Base-by-base conservation (phyloP, 1,284 basidiomycete species). In the Ustilago hordei region DNA sequence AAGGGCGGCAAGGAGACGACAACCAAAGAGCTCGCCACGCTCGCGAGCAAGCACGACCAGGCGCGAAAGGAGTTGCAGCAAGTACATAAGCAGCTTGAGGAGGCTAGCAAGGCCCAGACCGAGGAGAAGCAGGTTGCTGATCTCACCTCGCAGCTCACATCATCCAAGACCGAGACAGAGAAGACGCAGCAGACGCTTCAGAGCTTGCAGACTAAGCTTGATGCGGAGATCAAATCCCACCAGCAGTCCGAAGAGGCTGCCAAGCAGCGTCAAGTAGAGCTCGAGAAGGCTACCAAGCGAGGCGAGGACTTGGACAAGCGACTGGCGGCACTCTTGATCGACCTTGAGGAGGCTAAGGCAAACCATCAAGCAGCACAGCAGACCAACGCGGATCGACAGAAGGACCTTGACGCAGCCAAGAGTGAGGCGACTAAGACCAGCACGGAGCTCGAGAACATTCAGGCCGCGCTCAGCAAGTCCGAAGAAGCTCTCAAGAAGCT, bases 51-150 rank as follows among this genome's bases (percentile, higher is more conserved):
- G 45, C 71, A 69, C 41, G 48, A 56, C 19, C 52, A 69, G 36
- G 35, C 58, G 9, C 57, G 65, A 34, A 64, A 60, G 31, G 63
- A 69, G 1, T n/a, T 74, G 47, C 47, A 69, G 59, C 50, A 59
- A 59, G 55, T 66, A 9, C 55, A 58, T 12, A 58, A 69, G 28
- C 32, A 61, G 45, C 47, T 69, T 5, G 36, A 68, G 38, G 57
- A 68, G 34, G 61, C 68, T 9, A 54, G 13, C 43, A 15, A 28
- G n/a, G 19, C 55, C 6, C 45, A n/a, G 0, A 36, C 55, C 17
- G 65, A 68, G 2, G 65, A 64, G 15, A 69, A 69, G 62, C 55
- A 55, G 32, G 56, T 65, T 8, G 57, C 52, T 8, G 71, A 73
- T 13, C 55, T 73, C 4, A 60, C 61, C 1, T 57, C 48, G 28